These are phyloP conservation scores for Globisporangium splendens DNA, from an alignment of 352 stramenopile genomes.

Conservation along the genomic window DNA sequence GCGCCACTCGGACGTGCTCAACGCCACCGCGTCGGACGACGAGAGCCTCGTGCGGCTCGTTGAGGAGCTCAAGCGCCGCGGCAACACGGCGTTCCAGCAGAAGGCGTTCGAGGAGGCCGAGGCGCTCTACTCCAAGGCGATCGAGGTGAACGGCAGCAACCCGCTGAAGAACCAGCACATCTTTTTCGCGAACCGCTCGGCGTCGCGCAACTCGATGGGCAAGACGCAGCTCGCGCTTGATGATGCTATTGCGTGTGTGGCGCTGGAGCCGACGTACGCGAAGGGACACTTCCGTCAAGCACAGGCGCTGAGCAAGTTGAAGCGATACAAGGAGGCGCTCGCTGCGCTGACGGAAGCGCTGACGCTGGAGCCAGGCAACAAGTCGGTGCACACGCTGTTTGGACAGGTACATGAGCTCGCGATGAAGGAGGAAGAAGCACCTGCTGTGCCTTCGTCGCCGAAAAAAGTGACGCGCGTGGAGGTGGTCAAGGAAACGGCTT, in stretches of 20 bases:
- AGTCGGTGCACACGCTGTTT: conserved; percentile 62
- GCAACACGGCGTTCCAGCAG: conserved; percentile 84
- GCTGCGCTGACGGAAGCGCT: conserved; percentile 58
- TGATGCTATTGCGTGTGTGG: conserved; percentile 67
- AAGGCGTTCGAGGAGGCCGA: conserved; percentile 91
- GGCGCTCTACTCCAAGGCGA: conserved; percentile 94
- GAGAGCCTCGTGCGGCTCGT: conserved; percentile 65
- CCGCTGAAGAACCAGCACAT: conserved; percentile 72
- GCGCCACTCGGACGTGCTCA: conserved; percentile 80
- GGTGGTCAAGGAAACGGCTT: conserved; percentile 24
- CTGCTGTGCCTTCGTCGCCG: conserved; percentile 16
- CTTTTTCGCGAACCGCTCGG: conserved; percentile 87
- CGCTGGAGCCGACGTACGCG: conserved; percentile 52
- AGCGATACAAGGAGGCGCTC: conserved; percentile 66
- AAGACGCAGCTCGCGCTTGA: conserved; percentile 59
- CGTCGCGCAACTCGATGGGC: conserved; percentile 79
- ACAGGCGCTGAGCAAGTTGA: conserved; percentile 70
- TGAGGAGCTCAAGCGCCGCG: conserved; percentile 84
- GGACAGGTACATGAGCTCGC: conserved; percentile 57
- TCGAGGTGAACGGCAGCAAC: conserved; percentile 73
- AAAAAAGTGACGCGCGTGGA: conserved; percentile 67
- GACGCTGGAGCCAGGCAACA: conserved; percentile 65
- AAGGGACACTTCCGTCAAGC: conserved; percentile 86
- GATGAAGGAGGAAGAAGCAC: conserved; percentile 50
- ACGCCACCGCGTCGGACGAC: conserved; percentile 42